Conservation (phyloP, 495 filamentous ascomycete genomes). For the Schizothecium vesticola region DNA sequence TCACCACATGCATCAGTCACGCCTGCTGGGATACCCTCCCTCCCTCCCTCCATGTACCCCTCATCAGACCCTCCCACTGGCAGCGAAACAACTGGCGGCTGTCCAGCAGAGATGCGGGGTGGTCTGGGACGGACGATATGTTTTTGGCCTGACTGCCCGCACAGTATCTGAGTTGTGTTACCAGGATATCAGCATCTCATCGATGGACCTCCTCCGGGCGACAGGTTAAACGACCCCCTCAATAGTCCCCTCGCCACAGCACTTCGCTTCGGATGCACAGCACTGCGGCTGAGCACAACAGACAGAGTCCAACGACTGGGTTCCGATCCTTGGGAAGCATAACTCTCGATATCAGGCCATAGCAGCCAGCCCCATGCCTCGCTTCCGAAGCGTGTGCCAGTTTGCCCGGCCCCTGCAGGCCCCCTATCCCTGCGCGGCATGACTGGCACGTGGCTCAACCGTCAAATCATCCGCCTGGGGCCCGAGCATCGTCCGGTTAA, state of each 20-base stretch:
- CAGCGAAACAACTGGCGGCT: not conserved
- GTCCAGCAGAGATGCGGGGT: not conserved
- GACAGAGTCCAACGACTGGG: not conserved
- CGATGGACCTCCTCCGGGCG: not conserved
- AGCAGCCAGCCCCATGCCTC: not conserved
- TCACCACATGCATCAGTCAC: not conserved
- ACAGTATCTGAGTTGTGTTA: not conserved
- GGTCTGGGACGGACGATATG: not conserved
- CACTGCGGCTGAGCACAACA: not conserved
- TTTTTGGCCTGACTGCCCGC: too few species aligned
- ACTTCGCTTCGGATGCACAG: not conserved
- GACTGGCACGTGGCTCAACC: slow-evolving; percentile 10
- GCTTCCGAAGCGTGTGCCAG: not conserved
- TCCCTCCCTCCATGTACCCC: too few species aligned
- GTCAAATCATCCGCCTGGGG: slow-evolving; percentile 6
- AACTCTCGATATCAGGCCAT: not conserved
- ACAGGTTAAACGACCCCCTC: too few species aligned
- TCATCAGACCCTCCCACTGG: not conserved
- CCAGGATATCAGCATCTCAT: not conserved
- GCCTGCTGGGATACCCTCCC: too few species aligned
- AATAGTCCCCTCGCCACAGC: not conserved
- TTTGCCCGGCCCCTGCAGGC: slow-evolving; percentile 5
- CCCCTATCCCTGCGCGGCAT: slow-evolving; percentile 11
- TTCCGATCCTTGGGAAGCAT: not conserved
- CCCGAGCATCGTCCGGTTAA: slow-evolving; percentile 8